Base-by-base conservation (phyloP, 495 filamentous ascomycete species). In the Clohesyomyces aquaticus region DNA sequence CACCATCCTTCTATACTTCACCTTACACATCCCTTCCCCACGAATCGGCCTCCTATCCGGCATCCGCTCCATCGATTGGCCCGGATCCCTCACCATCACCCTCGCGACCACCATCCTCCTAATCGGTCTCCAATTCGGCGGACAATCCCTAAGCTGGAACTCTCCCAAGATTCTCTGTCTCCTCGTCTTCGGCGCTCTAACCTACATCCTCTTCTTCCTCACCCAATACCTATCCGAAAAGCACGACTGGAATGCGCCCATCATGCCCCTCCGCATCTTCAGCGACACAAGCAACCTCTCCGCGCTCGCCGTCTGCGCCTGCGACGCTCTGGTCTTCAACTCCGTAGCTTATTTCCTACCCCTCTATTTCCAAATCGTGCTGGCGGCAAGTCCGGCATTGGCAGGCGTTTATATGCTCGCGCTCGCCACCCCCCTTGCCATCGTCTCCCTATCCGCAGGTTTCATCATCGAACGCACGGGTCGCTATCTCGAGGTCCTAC, bases 311-410 rank as follows among this genome's bases (percentile, higher is more conserved):
- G 64, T 70, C 2, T 58, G 53, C 46, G 67, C 63, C 55, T 54
- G 49, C 27, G 70, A 73, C 35, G 65, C 59, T 3, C 67, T 71
- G n/a, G 67, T 69, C 28, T 73, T 71, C 61, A 69, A 72, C 61
- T 63, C 64, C 9, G 61, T 60, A 35, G 63, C 69, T 10, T 73
- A 73, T 48, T 73, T 64, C 56, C 61, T 73, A 1, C 71, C 71
- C 1, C 48, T 73, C 14, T 73, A 73, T 62, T 70, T 73, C 49
- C 69, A 71, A 41, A 29, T 67, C 32, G 57, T 61, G 38, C 69
- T 70, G 4, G 47, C 56, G 1, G 14, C 27, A 12, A 60, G 46
- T 12, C 69, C 71, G 4, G 46, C 71, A n/a, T 52, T 45, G 1
- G 49, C 71, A 1, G 71, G 69, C 1, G 32, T 73, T 1, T 67